Conservation (phyloP, 148 eudicot genomes). For the Rhododendron ferrugineum region DNA sequence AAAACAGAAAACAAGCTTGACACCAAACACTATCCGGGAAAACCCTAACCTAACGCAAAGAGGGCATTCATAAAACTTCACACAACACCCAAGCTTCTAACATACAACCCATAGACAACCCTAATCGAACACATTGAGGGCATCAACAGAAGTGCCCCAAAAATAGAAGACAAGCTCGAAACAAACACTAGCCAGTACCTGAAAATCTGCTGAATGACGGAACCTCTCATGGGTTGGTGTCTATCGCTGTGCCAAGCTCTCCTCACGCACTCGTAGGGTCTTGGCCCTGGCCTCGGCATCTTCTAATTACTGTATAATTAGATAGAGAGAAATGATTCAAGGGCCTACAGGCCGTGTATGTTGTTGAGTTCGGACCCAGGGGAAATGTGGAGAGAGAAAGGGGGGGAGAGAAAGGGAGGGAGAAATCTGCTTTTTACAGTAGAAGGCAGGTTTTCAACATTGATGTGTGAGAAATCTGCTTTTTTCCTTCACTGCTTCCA, state of each 20-base stretch:
- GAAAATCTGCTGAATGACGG: constrained; percentile 75
- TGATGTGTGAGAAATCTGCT: constrained; percentile 18
- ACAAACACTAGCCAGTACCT: constrained; percentile 32
- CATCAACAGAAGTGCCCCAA: constrained; percentile 11
- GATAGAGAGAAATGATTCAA: background rate
- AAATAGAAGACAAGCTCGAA: background rate
- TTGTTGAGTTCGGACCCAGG: background rate
- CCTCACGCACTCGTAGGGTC: constrained; percentile 91
- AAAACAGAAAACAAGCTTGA: background rate
- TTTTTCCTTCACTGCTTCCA: constrained; percentile 17
- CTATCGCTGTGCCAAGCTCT: constrained; percentile 98
- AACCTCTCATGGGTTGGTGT: constrained; percentile 85
- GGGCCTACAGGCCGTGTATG: background rate
- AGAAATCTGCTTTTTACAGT: constrained; percentile 17
- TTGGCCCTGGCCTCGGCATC: constrained; percentile 97
- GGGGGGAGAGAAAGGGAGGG: constrained; percentile 10
- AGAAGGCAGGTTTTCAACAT: constrained; percentile 21
- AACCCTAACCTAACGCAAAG: background rate
- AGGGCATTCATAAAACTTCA: background rate
- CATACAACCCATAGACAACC: constrained; percentile 43
- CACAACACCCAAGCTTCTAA: background rate
- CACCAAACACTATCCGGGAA: background rate
- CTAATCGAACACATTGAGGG: constrained; percentile 56
- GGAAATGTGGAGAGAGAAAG: background rate
- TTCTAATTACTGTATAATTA: constrained; percentile 11